phyloP scores from a whole-genome alignment of 768 basidiomycete genomes.

The Boletus speciosus region DNA sequence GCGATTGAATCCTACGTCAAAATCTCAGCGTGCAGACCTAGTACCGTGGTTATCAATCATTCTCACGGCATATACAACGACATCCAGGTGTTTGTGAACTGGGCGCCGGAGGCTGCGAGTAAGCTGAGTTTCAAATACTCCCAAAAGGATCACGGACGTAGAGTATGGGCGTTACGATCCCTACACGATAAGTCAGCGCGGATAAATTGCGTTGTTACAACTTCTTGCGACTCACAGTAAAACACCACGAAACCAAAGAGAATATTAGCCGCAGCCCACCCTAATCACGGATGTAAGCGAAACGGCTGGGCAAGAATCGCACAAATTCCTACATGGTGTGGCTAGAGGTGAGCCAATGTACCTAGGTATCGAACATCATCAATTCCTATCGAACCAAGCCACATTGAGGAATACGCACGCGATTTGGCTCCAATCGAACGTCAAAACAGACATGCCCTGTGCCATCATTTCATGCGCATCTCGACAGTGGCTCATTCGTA shows the following conservation, averaged over 20 bases:
- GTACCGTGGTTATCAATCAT: neutral
- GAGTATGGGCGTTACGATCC: conserved; percentile 35
- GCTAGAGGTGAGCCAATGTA: conserved; percentile 52
- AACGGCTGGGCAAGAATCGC: neutral
- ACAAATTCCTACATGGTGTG: conserved; percentile 49
- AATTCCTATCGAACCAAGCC: neutral
- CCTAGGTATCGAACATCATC: conserved; percentile 7
- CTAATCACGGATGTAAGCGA: conserved; percentile 12
- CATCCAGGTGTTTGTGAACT: conserved; percentile 64
- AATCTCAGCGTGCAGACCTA: neutral
- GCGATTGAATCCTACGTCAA: conserved; percentile 50
- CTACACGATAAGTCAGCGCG: conserved; percentile 9
- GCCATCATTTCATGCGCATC: neutral
- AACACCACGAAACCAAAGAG: conserved; percentile 64
- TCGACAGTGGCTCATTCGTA: neutral
- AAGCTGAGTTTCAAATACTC: conserved; percentile 19
- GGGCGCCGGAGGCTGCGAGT: neutral
- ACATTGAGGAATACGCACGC: conserved; percentile 24
- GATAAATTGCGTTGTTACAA: neutral
- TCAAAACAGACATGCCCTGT: conserved; percentile 65
- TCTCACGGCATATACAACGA: conserved; percentile 57
- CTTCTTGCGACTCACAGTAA: conserved; percentile 45
- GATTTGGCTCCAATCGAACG: conserved; percentile 81
- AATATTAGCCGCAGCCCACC: conserved; percentile 81
- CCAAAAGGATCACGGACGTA: conserved; percentile 50